Base-by-base conservation (phyloP, 2,329 filamentous ascomycete species). In the Colletotrichum sojae region DNA sequence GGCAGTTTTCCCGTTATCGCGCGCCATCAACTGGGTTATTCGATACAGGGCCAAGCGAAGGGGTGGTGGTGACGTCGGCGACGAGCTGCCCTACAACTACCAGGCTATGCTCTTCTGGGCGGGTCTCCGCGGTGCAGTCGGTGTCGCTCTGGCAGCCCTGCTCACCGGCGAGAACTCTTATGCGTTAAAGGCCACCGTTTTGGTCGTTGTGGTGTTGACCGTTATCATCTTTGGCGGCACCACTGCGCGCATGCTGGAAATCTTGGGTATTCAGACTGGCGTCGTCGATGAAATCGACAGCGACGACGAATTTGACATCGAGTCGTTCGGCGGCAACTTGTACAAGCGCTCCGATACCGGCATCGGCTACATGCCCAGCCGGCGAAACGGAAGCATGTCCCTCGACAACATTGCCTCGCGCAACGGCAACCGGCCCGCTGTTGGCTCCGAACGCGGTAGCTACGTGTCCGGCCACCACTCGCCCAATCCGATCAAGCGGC, bases 91-190 rank as follows among this genome's bases (percentile, higher is more conserved):
- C 0, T 97, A 94, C 77, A 94, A 94, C 74, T 97, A 98, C 81
- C 96, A 98, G 81, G 94, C 93, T n/a, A 98, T 99, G 96, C 89
- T 99, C n/a, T 99, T 97, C 83, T 99, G 96, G 96, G 96, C 96
- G 16, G 96, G 96, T 27, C 86, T 99, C 36, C 93, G 96, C 71
- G 96, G 96, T 75, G 96, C 96, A 54, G 96, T 99, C 74, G 96
- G 96, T 66, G 96, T 99, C 43, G 96, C 96, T 2, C 86, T 99
- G 54, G 96, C 96, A 39, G 95, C 95, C 22, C 92, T 97, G 27
- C 87, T 99, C 54, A 91, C 89, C 0, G 96, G 95, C 53, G 89
- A 91, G 61, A 96, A 97, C 76, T 91, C 90, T 1, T 92, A 91
- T 67, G 93, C 94, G 0, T 86, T 99, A 43, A 92, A 94, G 74